Evolutionary conservation across 352 stramenopile species (phyloP).

Genomic region (Phytophthora pluvialis): DNA sequence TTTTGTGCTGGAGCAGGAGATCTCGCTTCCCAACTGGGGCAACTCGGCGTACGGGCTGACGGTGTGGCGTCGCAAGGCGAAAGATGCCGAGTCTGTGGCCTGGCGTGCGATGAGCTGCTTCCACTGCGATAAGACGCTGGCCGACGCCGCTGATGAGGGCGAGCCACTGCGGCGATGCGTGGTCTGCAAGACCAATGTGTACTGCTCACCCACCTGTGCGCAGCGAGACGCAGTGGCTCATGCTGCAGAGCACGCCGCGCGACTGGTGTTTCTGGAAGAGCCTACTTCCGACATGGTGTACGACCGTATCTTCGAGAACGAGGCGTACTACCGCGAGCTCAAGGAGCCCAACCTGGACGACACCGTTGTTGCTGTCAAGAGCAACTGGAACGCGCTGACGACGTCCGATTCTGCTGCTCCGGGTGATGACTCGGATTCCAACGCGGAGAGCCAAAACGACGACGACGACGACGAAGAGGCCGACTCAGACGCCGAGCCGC

Average conservation of each 20-base stretch:
- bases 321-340: conserved; percentile 65
- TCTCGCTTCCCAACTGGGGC: conserved; percentile 77
- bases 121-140: conserved; percentile 49
- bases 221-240: conserved; percentile 46
- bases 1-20: conserved; percentile 61
- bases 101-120: conserved; percentile 61
- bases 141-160: conserved; percentile 44
- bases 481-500: conserved; percentile 27
- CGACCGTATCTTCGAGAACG: conserved; percentile 58
- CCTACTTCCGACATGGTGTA: conserved; percentile 43
- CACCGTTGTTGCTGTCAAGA: conserved; percentile 46
- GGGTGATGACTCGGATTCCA: conserved; percentile 21
- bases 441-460: conserved; percentile 22
- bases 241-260: conserved; percentile 68
- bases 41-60: conserved; percentile 81
- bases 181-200: conserved; percentile 84
- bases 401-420: conserved; percentile 22
- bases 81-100: conserved; percentile 5
- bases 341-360: conserved; percentile 42
- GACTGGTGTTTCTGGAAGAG: conserved; percentile 75
- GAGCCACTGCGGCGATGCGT: conserved; percentile 64
- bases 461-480: conserved; percentile 35
- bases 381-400: conserved; percentile 51
- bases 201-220: conserved; percentile 68
- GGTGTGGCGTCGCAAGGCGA: conserved; percentile 67